Conservation (phyloP, 768 basidiomycete genomes). For the Tylopilus intermedius region DNA sequence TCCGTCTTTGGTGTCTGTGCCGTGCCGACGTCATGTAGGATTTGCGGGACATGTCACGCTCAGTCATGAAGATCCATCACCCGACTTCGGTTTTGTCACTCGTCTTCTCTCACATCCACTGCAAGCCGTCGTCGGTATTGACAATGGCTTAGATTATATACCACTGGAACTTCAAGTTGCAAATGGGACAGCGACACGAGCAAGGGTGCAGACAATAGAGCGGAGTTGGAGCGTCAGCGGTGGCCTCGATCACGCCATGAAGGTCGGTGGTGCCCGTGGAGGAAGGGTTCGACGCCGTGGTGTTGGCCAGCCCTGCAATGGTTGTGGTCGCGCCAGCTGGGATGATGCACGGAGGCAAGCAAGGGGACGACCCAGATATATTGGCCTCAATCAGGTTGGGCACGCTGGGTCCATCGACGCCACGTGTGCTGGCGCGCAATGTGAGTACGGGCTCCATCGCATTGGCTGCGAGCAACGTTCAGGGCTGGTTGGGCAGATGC, state of each 20-base stretch:
- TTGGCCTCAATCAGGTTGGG: constrained; percentile 23
- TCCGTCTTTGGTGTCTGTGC: background rate
- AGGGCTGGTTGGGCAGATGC: constrained; percentile 23
- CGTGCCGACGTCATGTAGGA: constrained; percentile 42
- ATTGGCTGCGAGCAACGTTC: background rate
- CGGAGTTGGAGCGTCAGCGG: constrained; percentile 76
- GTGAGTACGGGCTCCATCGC: constrained; percentile 9
- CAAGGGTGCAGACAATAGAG: constrained; percentile 16
- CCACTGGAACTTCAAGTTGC: constrained; percentile 61
- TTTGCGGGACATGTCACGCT: constrained; percentile 64
- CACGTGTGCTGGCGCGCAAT: constrained; percentile 24
- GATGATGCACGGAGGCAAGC: too few relatives aligned
- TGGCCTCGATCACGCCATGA: constrained; percentile 74
- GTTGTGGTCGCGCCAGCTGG: too few relatives aligned
- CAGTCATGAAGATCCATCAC: constrained; percentile 66
- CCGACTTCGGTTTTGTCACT: constrained; percentile 64
- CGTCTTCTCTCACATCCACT: constrained; percentile 69
- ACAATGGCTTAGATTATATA: constrained; percentile 60
- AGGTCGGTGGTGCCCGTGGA: constrained; percentile 36
- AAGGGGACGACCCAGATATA: background rate
- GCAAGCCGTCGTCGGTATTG: constrained; percentile 63
- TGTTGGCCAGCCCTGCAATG: background rate
- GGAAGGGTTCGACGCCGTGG: constrained; percentile 14
- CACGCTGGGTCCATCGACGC: constrained; percentile 22
- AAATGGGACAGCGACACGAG: constrained; percentile 57